Evolutionary conservation across 2,329 filamentous ascomycete genomes (phyloP).

Genomic region (Xylariaceae sp.): DNA sequence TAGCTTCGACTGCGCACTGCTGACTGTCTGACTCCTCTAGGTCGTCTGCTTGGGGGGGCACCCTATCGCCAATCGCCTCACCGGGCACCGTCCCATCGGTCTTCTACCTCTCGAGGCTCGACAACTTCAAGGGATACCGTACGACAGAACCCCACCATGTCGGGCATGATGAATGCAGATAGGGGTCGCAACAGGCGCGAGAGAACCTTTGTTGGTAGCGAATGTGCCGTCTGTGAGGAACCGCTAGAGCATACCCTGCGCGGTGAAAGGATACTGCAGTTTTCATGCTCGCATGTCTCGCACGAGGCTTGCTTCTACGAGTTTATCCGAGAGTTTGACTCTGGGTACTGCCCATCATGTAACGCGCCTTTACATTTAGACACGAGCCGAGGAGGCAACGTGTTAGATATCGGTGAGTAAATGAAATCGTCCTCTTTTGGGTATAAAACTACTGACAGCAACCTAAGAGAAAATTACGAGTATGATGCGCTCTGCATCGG

Average conservation of each 20-base stretch:
- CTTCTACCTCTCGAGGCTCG: constrained; percentile 46
- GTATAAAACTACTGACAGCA: constrained; percentile 31
- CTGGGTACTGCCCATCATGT: constrained; percentile 92
- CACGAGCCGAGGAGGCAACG: constrained; percentile 89
- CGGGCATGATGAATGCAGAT: constrained; percentile 75
- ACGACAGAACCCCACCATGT: constrained; percentile 51
- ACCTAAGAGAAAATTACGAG: constrained; percentile 87
- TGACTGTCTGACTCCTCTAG: constrained; percentile 39
- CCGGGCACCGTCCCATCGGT: constrained; percentile 48
- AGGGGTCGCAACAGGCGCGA: constrained; percentile 81
- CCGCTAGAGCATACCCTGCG: constrained; percentile 92
- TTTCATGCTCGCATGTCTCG: constrained; percentile 95
- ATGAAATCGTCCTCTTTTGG: constrained; percentile 24
- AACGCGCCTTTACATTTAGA: constrained; percentile 91
- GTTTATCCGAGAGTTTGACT: constrained; percentile 93
- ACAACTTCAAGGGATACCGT: constrained; percentile 45
- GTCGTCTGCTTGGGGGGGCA: constrained; percentile 46
- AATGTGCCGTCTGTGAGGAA: constrained; percentile 96
- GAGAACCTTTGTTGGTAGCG: constrained; percentile 91
- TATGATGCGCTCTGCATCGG: constrained; percentile 83
- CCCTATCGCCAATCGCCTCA: constrained; percentile 40
- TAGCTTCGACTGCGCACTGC: constrained; percentile 27
- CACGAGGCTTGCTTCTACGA: constrained; percentile 99
- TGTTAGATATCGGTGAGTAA: constrained; percentile 88
- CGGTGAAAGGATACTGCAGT: constrained; percentile 92